These are phyloP conservation scores for Sporothrix pallida DNA, from an alignment of 2,329 filamentous ascomycete species.

Conservation along the genomic window DNA sequence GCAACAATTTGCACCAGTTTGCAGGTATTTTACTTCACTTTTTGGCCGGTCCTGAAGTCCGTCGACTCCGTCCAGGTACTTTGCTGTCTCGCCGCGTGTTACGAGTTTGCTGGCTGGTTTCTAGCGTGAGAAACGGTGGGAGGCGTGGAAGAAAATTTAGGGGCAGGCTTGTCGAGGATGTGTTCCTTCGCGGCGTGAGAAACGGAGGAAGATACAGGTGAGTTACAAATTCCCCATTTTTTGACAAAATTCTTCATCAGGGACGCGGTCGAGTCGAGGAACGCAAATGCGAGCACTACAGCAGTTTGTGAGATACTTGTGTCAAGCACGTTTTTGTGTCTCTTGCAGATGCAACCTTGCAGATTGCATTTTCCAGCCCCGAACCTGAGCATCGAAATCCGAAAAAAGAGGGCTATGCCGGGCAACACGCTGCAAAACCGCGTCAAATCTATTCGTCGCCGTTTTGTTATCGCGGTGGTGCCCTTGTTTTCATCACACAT, in stretches of 20 bases:
- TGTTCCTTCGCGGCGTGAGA: background rate
- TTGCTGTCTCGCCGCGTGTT: background rate
- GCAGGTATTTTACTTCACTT: no score
- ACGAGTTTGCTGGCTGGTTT: background rate
- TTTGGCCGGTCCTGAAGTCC: background rate
- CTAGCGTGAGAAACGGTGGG: slow-evolving; percentile 3
- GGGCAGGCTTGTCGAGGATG: background rate
- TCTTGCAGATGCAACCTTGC: background rate
- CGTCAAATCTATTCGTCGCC: no score
- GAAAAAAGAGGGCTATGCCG: background rate
- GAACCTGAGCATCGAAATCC: background rate
- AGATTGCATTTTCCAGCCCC: background rate
- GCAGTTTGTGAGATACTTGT: no score
- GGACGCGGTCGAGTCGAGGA: no score
- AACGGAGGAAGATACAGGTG: background rate
- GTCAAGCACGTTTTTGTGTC: background rate
- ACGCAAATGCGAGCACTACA: no score
- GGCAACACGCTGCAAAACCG: background rate
- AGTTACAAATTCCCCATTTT: background rate
- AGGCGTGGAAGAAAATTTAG: background rate
- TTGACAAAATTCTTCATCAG: no score
- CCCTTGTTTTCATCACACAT: no score
- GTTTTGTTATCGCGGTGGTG: no score
- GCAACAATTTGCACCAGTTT: no score
- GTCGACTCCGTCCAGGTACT: background rate